phyloP scores from a whole-genome alignment of 2,329 filamentous ascomycete genomes.

The Clonostachys chloroleuca region DNA sequence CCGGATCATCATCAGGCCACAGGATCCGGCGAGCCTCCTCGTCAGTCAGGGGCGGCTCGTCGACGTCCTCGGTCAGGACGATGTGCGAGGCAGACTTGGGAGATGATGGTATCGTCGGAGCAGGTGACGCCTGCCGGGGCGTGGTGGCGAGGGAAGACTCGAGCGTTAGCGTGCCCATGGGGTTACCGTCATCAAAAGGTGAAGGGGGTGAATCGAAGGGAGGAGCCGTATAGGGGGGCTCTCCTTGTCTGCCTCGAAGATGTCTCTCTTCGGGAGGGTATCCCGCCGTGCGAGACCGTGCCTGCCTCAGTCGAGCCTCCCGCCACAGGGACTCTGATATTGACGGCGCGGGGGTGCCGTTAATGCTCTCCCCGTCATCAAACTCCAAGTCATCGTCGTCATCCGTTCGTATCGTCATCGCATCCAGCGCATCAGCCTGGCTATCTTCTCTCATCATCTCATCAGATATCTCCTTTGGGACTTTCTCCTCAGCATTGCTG shows the following conservation, averaged over 20 bases:
- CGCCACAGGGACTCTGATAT: constrained; percentile 3
- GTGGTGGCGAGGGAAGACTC: neutral
- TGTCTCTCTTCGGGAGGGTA: neutral
- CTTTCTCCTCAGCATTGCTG: constrained; percentile 24
- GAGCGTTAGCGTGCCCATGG: neutral
- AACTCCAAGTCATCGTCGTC: constrained; percentile 5
- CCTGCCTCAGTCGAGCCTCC: neutral
- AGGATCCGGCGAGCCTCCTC: constrained; percentile 32
- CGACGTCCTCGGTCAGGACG: constrained; percentile 8
- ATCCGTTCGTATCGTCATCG: constrained; percentile 17
- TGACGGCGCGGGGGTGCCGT: constrained; percentile 8
- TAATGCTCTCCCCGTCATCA: constrained; percentile 8
- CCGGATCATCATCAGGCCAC: constrained; percentile 24
- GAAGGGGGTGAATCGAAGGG: constrained; percentile 1
- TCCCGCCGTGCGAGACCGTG: constrained; percentile 6
- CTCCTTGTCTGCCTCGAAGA: neutral
- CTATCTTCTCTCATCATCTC: constrained; percentile 18
- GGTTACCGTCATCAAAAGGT: no score
- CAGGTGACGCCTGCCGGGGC: neutral
- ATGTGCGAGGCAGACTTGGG: constrained; percentile 2
- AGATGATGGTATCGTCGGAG: neutral
- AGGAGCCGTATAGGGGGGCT: neutral
- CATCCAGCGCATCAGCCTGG: constrained; percentile 9
- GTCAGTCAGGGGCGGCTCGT: constrained; percentile 27
- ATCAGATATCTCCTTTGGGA: constrained; percentile 20